Evolutionary conservation across 768 basidiomycete genomes (phyloP).

Genomic region (Boletellus ananiceps): DNA sequence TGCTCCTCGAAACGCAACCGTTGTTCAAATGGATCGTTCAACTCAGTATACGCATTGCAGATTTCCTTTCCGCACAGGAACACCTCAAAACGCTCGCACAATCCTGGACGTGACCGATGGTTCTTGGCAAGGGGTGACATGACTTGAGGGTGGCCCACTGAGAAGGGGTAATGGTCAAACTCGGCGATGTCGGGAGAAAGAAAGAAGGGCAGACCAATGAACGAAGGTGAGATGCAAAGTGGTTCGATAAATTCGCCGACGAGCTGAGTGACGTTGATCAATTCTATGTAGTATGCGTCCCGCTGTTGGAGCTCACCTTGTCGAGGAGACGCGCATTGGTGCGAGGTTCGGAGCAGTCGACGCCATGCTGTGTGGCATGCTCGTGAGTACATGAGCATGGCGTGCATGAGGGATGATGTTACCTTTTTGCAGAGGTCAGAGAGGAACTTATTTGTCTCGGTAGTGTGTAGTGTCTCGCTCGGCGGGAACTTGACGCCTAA

Average conservation of each 20-base stretch:
- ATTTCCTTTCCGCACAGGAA: conserved; percentile 99
- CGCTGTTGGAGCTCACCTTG: conserved; percentile 50
- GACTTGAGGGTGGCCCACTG: conserved; percentile 97
- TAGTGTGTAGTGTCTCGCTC: conserved; percentile 83
- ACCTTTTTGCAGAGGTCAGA: conserved; percentile 83
- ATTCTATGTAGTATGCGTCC: not conserved
- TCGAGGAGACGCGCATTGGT: conserved; percentile 94
- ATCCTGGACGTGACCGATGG: conserved; percentile 93
- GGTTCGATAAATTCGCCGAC: conserved; percentile 98
- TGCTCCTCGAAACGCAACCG: conserved; percentile 94
- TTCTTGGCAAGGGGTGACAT: conserved; percentile 99
- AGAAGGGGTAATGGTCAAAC: conserved; percentile 2
- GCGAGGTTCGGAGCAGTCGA: conserved; percentile 93
- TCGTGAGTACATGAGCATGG: not conserved
- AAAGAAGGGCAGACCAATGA: conserved; percentile 61
- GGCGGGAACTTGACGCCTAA: conserved; percentile 87
- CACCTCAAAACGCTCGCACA: conserved; percentile 98
- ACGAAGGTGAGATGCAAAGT: conserved; percentile 92
- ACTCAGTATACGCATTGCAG: conserved; percentile 98
- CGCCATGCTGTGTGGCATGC: conserved; percentile 63
- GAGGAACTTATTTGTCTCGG: conserved; percentile 85
- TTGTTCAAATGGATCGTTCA: conserved; percentile 99
- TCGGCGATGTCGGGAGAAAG: not conserved
- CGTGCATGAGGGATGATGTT: not conserved
- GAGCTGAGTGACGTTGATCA: conserved; percentile 46